phyloP scores from a whole-genome alignment of 176 grass and related monocot genomes.

The Aegilops umbellulata region DNA sequence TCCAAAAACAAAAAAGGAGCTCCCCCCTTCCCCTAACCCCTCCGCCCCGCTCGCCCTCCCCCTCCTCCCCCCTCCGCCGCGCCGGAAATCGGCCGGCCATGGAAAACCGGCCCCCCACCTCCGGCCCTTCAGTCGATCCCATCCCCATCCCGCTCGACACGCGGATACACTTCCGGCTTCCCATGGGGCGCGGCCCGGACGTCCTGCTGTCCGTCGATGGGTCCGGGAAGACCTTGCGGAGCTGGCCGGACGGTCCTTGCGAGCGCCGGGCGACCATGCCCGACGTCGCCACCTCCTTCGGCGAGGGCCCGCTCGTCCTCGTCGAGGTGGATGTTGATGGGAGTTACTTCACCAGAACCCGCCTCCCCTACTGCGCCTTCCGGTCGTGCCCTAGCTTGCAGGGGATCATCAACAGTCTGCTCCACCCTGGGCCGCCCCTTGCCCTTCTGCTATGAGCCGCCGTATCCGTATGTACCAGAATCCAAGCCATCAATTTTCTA shows the following conservation, averaged over 20 bases:
- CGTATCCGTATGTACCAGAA: neutral
- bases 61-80: too few relatives aligned
- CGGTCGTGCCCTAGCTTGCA: neutral
- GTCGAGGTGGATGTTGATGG: neutral
- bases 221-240: neutral
- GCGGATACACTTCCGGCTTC: neutral
- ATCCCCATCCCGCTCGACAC: neutral
- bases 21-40: too few relatives aligned
- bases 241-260: neutral
- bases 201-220: neutral
- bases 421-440: neutral
- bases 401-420: neutral
- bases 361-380: neutral
- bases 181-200: neutral
- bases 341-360: neutral
- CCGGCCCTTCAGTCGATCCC: too few relatives aligned
- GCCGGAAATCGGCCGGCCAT: too few relatives aligned
- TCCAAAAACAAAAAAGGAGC: too few relatives aligned
- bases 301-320: neutral
- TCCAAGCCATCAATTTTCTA: neutral
- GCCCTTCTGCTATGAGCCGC: neutral
- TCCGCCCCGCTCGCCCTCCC: too few relatives aligned
- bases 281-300: neutral
- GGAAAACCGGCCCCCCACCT: too few relatives aligned
- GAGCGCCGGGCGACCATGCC: neutral